Evolutionary conservation across 306 rosid genomes (phyloP), one percentile per base, ranked within the genome.

Genomic region (Fragaria iinumae): DNA sequence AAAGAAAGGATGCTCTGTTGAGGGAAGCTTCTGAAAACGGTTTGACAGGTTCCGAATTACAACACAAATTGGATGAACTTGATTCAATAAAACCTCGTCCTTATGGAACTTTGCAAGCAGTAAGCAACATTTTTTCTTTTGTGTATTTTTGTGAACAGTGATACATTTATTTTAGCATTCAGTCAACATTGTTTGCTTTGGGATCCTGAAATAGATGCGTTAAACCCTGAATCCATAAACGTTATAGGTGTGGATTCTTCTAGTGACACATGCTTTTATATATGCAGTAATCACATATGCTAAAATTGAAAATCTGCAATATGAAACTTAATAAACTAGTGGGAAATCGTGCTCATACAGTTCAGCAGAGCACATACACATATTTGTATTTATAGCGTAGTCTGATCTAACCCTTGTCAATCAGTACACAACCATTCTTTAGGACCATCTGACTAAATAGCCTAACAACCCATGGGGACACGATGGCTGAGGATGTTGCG

Each of bases 1-100:
- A 72, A 83, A 82, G 87, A 86, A 91, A 86, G 83, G 81, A 80
- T 69, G 83, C 86, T 55, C 70, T 91, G 41, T 49, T 83, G 81
- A 86, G 41, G 79, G 87, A 78, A 78, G 84, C 86, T 76, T 82
- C 90, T 36, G 90, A 86, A 80, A 83, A 81, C 71, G 74, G 56
- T 76, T 72, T 83, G 79, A 72, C 67, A 49, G 79, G 63, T 59
- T 74, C 87, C 29, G 50, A 72, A 67, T 76, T 81, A 72, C 76
- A 76, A 48, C 62, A 70, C 25, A 81, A 76, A 63, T 70, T 63
- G 77, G 80, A 69, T 11, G 74, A 76, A 52, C 77, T 81, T 63
- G 84, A 76, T 76, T 75, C 68, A 18, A 25, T 52, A 49, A 81
- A 50, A 76, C 77, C 84, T 52, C 73, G 34, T 76, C 84, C 84